phyloP scores from a whole-genome alignment of 352 stramenopile genomes.

The Pythium sukuiense region DNA sequence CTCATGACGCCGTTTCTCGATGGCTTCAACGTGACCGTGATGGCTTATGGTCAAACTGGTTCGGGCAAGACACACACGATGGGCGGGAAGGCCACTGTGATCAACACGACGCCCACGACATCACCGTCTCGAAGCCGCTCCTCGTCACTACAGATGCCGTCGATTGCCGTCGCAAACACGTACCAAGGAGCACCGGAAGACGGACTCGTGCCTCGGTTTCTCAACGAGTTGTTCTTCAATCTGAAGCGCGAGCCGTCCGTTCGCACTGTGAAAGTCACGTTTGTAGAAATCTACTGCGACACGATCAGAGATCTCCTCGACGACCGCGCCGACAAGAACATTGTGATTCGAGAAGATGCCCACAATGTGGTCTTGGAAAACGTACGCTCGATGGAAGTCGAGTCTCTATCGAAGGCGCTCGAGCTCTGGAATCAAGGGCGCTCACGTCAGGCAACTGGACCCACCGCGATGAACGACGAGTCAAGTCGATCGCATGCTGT shows the following conservation, averaged over 20 bases:
- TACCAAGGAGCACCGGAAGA: constrained; percentile 32
- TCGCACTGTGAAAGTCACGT: constrained; percentile 44
- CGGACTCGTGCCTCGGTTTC: constrained; percentile 52
- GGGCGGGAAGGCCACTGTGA: constrained; percentile 36
- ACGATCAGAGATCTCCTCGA: constrained; percentile 91
- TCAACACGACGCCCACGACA: constrained; percentile 28
- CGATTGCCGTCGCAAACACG: constrained; percentile 3
- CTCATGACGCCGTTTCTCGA: constrained; percentile 48
- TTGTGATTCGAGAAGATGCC: constrained; percentile 40
- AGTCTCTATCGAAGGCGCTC: constrained; percentile 39
- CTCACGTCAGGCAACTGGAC: constrained; percentile 37
- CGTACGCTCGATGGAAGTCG: constrained; percentile 38
- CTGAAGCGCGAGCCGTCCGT: constrained; percentile 42
- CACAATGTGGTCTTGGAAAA: constrained; percentile 49
- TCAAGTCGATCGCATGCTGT: constrained; percentile 66
- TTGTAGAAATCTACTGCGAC: constrained; percentile 94
- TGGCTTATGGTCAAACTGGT: constrained; percentile 60
- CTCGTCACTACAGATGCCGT: constrained; percentile 21
- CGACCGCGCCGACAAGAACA: constrained; percentile 27
- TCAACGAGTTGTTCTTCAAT: constrained; percentile 45
- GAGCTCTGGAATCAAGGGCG: constrained; percentile 47
- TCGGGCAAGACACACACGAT: constrained; percentile 63
- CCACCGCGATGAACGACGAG: constrained; percentile 57
- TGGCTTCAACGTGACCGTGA: constrained; percentile 61
- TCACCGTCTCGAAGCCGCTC: constrained; percentile 24